Conservation (phyloP, 192 early-diverging fungal genomes). For the Lobosporangium transversale region DNA sequence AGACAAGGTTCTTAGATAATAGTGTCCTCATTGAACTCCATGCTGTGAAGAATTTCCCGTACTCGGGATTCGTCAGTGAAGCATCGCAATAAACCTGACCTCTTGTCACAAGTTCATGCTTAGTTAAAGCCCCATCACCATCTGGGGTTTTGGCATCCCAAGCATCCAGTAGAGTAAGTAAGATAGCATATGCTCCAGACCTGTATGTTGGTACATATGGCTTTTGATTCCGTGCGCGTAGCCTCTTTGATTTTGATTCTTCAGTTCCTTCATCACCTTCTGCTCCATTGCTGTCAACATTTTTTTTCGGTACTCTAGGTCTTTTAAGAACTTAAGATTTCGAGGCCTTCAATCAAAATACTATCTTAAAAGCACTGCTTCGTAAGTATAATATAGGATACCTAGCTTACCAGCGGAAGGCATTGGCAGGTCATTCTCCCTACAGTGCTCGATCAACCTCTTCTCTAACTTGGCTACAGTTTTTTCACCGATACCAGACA, state of each 20-base stretch:
- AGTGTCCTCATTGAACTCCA: slow-evolving; percentile 85
- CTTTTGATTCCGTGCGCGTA: slow-evolving; percentile 16
- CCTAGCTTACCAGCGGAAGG: too few species aligned
- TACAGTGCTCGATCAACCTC: slow-evolving; percentile 63
- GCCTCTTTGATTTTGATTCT: slow-evolving; percentile 21
- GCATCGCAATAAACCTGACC: slow-evolving; percentile 74
- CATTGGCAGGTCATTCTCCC: slow-evolving; percentile 59
- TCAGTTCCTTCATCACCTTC: slow-evolving; percentile 9
- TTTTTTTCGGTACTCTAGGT: not conserved
- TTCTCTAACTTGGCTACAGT: slow-evolving; percentile 63
- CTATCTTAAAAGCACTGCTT: too few species aligned
- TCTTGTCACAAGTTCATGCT: slow-evolving; percentile 71
- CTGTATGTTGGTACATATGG: slow-evolving; percentile 81
- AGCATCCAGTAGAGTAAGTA: slow-evolving; percentile 69
- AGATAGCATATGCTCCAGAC: slow-evolving; percentile 83
- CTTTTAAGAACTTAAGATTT: too few species aligned
- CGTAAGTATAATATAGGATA: too few species aligned
- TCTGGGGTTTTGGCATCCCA: slow-evolving; percentile 4
- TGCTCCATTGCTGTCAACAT: not conserved
- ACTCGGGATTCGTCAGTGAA: slow-evolving; percentile 67
- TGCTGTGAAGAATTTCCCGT: slow-evolving; percentile 70
- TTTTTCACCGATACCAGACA: slow-evolving; percentile 72
- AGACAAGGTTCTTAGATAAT: slow-evolving; percentile 72
- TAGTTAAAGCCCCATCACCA: slow-evolving; percentile 59
- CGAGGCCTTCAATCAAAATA: too few species aligned